These are phyloP conservation scores for Solanum hybrid DNA, from an alignment of 305 asterid genomes.

Conservation along the genomic window DNA sequence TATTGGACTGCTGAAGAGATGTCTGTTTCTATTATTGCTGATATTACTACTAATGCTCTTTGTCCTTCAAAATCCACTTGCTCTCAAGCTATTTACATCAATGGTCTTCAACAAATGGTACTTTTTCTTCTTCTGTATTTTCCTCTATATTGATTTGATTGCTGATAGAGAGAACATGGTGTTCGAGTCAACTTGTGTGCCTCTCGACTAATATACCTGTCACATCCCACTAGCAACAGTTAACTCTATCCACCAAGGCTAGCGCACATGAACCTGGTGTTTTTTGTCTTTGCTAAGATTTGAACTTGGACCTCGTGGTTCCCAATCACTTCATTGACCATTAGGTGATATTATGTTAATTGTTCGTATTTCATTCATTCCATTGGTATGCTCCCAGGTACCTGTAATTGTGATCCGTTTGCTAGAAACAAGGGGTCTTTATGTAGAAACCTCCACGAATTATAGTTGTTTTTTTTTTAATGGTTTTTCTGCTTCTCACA, in stretches of 20 bases:
- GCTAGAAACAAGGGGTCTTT: background rate
- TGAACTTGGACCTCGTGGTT: background rate
- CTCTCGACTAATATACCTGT: background rate
- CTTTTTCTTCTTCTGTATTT: background rate
- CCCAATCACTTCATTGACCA: background rate
- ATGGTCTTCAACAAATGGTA: constrained; percentile 87
- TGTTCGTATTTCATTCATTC: background rate
- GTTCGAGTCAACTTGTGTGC: background rate
- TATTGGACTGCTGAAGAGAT: constrained; percentile 92
- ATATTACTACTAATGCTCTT: constrained; percentile 76
- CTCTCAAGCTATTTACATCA: constrained; percentile 67
- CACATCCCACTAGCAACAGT: background rate
- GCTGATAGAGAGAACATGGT: background rate
- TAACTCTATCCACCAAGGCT: background rate
- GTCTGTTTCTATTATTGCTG: constrained; percentile 81
- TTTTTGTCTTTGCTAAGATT: background rate
- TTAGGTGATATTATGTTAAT: background rate
- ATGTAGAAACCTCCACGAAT: background rate
- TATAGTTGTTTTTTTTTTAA: no score
- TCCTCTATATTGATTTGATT: background rate
- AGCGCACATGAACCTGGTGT: background rate
- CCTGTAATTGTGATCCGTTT: background rate
- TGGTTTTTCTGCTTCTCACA: background rate
- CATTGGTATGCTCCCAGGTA: background rate
- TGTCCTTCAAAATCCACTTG: constrained; percentile 58